Evolutionary conservation across 768 basidiomycete species (phyloP), one percentile per base, ranked within the genome.

Genomic region (Antrodiella citrinella): DNA sequence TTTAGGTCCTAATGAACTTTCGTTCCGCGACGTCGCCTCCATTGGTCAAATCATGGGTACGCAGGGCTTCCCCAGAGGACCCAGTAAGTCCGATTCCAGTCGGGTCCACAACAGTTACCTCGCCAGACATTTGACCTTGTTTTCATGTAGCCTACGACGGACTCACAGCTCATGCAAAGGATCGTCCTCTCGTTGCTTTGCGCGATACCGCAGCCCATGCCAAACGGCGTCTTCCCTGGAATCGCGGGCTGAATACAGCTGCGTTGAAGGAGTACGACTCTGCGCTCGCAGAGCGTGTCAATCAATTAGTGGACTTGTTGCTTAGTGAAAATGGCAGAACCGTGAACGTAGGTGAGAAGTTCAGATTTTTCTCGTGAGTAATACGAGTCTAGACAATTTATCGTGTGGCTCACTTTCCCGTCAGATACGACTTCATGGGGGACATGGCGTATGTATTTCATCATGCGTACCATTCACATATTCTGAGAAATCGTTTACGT

Each of bases 1-100:
- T 44, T 42, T 15, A 81, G 81, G 78, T 47, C 81, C 78, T 1
- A 83, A 83, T 47, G 81, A 81, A 44, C 51, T 83, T 4, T 80
- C 75, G 0, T 71, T 83, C 45, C 59, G 72, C 39, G 70, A 76
- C 51, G 68, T 64, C 3, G 64, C 66, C 15, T 73, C 72, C 5
- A 66, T 81, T 15, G 57, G 54, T 1, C 69, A 74, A 3, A 55
- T 81, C 44, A 69, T 81, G 68, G 80, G 81, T 2, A 57, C 65
- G 26, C 61, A 63, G 19, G 81, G 78, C 4, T 64, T 80, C 13
- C 73, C 78, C 0, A 82, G 82, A 63, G 81, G 80, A 22, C 73
- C 75, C 43, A 76, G 80, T 80, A 52, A 51, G 71, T 44, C n/a
- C 26, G 20, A 23, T 10, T 22, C 19, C 49, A 43, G 41, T 30